These are phyloP conservation scores for Phytophthora rubi DNA, from an alignment of 352 stramenopile genomes.

Conservation along the genomic window DNA sequence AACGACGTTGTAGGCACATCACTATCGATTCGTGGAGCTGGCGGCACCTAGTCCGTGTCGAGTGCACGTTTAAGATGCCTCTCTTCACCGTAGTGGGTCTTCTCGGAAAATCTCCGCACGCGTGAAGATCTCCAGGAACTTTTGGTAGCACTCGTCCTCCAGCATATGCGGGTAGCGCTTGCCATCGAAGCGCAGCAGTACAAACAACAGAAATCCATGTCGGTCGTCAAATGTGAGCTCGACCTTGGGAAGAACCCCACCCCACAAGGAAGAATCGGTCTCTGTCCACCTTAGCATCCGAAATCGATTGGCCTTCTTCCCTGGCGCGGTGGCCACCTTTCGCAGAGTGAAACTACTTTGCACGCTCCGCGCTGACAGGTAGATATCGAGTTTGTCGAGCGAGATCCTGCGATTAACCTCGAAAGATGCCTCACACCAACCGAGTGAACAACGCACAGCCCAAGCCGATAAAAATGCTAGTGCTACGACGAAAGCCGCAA, in stretches of 20 bases:
- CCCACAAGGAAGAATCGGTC: conserved; percentile 84
- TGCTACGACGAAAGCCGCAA: conserved; percentile 57
- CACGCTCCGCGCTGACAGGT: conserved; percentile 38
- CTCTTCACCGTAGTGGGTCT: conserved; percentile 23
- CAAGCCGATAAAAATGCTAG: conserved; percentile 56
- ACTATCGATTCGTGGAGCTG: too few relatives aligned
- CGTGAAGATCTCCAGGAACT: conserved; percentile 57
- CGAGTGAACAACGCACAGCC: conserved; percentile 71
- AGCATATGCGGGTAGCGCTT: conserved; percentile 42
- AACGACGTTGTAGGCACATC: not conserved
- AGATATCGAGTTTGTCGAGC: conserved; percentile 32
- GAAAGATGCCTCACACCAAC: conserved; percentile 87
- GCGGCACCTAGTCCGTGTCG: not conserved
- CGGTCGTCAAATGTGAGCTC: conserved; percentile 74
- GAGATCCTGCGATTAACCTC: conserved; percentile 62
- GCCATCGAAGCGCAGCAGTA: conserved; percentile 56
- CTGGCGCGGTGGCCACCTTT: conserved; percentile 21
- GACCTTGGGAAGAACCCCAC: conserved; percentile 77
- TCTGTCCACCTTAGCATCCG: conserved; percentile 92
- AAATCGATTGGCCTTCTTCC: conserved; percentile 77
- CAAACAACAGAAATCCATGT: conserved; percentile 67
- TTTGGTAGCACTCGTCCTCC: conserved; percentile 53
- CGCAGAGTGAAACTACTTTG: conserved; percentile 36
- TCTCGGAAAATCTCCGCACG: conserved; percentile 33
- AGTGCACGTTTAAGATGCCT: not conserved